Conservation (phyloP, 2,329 filamentous ascomycete species). For the Pseudogymnoascus sp. region DNA sequence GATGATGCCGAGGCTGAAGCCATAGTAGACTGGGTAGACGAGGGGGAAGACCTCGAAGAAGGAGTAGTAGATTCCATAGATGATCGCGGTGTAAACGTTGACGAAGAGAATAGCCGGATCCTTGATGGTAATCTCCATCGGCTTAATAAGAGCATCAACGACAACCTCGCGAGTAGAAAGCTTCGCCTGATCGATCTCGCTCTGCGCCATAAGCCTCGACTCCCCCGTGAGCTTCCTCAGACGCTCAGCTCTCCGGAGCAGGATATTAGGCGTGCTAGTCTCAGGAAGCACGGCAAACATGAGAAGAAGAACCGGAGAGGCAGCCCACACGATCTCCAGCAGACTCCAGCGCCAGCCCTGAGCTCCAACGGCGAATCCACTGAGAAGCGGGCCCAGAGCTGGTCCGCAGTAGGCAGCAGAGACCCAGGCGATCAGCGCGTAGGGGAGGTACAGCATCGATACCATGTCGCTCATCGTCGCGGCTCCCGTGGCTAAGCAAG, state of each 20-base stretch:
- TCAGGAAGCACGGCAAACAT: constrained; percentile 59
- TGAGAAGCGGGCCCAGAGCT: constrained; percentile 53
- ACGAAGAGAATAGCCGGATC: constrained; percentile 56
- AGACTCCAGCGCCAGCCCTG: constrained; percentile 57
- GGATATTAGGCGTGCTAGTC: constrained; percentile 51
- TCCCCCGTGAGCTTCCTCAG: constrained; percentile 54
- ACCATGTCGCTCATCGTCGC: constrained; percentile 47
- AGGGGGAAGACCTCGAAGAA: constrained; percentile 62
- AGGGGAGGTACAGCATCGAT: constrained; percentile 46
- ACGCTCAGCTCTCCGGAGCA: constrained; percentile 52
- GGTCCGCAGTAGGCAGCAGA: constrained; percentile 42
- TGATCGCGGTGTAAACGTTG: constrained; percentile 52
- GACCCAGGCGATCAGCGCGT: constrained; percentile 53
- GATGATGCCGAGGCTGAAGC: constrained; percentile 49
- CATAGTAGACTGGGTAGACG: constrained; percentile 52
- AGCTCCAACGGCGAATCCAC: constrained; percentile 50
- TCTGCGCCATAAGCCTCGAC: constrained; percentile 47
- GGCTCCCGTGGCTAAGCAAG: constrained; percentile 53
- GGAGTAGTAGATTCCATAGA: constrained; percentile 54
- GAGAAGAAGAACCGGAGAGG: constrained; percentile 48
- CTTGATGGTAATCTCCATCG: constrained; percentile 50
- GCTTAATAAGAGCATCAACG: constrained; percentile 51
- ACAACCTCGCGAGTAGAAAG: constrained; percentile 40
- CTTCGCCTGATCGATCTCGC: constrained; percentile 54
- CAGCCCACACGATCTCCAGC: constrained; percentile 51